Evolutionary conservation across 2,329 filamentous ascomycete genomes (phyloP).

Genomic region (Fusarium fracticaudum): DNA sequence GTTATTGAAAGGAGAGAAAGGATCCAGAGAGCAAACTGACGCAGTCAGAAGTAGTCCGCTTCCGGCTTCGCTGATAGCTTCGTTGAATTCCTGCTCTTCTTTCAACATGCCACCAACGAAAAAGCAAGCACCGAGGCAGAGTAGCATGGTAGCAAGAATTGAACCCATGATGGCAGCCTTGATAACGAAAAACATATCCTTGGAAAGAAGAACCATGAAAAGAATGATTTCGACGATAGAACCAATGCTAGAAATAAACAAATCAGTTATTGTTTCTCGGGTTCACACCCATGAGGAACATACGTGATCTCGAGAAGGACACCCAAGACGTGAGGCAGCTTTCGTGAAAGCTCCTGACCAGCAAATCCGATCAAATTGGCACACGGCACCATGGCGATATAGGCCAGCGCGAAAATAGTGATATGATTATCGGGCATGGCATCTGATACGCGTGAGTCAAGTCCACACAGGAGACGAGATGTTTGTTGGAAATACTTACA

Average conservation of each 20-base stretch:
- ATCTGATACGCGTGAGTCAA: constrained; percentile 41
- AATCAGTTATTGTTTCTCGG: neutral
- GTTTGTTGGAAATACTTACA: constrained; percentile 37
- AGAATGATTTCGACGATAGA: constrained; percentile 84
- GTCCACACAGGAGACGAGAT: neutral
- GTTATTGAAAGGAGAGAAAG: constrained; percentile 41
- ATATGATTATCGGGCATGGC: constrained; percentile 49
- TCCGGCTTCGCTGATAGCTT: constrained; percentile 81
- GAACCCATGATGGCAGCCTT: constrained; percentile 86
- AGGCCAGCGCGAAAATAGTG: constrained; percentile 59
- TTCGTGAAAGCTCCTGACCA: constrained; percentile 77
- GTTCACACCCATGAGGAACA: constrained; percentile 25
- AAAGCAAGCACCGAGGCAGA: constrained; percentile 85
- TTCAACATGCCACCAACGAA: constrained; percentile 76
- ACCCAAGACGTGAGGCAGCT: constrained; percentile 77
- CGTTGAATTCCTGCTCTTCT: constrained; percentile 76
- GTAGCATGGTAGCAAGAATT: constrained; percentile 81
- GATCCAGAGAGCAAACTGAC: constrained; percentile 57
- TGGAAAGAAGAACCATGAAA: constrained; percentile 77
- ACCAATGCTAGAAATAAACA: constrained; percentile 58
- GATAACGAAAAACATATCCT: constrained; percentile 73
- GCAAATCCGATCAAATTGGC: constrained; percentile 61
- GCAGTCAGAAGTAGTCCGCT: constrained; percentile 81
- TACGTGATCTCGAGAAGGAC: constrained; percentile 68
- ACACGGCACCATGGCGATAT: constrained; percentile 62